phyloP scores from a whole-genome alignment of 371 early-diverging fungal species.

The Rhizomucor pusillus region DNA sequence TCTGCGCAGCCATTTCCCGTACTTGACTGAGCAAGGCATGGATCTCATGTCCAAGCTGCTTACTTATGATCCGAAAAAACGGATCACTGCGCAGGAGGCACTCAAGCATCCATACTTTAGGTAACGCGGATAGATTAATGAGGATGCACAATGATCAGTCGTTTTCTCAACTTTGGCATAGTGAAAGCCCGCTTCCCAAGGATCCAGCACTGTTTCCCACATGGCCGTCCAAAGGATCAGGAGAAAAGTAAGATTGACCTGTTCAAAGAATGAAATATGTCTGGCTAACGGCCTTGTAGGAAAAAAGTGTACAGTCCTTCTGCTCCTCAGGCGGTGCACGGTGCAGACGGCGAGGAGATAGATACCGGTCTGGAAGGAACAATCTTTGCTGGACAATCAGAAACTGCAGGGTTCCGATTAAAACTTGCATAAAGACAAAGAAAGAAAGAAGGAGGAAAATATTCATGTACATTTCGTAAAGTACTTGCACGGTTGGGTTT shows the following conservation, averaged over 20 bases:
- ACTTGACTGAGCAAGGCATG: conserved; percentile 75
- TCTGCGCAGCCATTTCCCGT: conserved; percentile 64
- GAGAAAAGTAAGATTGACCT: conserved; percentile 49
- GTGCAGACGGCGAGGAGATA: conserved; percentile 42
- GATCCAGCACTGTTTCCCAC: conserved; percentile 94
- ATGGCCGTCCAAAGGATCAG: conserved; percentile 88
- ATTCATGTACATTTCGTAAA: too few relatives aligned
- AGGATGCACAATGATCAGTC: background rate
- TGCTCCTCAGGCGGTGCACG: conserved; percentile 65
- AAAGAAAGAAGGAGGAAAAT: too few relatives aligned
- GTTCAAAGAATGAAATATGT: background rate
- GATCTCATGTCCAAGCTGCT: conserved; percentile 82
- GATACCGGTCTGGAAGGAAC: conserved; percentile 44
- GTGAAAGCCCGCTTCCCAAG: conserved; percentile 86
- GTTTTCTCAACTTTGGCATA: conserved; percentile 13
- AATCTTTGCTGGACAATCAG: conserved; percentile 51
- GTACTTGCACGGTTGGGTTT: too few relatives aligned
- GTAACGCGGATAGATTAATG: conserved; percentile 23
- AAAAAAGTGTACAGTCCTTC: conserved; percentile 58
- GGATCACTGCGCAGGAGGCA: conserved; percentile 87
- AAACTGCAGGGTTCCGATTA: conserved; percentile 56
- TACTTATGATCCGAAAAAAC: conserved; percentile 82
- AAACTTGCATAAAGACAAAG: conserved; percentile 35
- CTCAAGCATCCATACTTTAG: conserved; percentile 84
- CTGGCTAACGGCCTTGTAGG: conserved; percentile 4